Conservation (phyloP, 768 basidiomycete species). For the Tricholoma sp. region DNA sequence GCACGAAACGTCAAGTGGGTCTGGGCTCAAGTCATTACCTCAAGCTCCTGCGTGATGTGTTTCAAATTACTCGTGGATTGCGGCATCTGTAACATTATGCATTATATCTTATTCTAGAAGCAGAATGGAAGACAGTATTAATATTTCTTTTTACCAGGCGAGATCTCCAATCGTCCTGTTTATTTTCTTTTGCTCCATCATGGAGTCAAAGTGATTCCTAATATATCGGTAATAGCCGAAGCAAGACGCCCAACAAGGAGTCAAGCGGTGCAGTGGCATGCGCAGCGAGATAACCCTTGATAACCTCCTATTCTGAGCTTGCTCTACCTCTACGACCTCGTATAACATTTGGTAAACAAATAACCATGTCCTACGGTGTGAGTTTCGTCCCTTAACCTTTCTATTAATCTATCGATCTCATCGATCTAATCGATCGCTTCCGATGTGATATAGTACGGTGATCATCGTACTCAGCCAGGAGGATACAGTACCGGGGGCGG, state of each 20-base stretch:
- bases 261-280: no score
- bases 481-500: conserved; percentile 2
- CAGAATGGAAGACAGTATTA: neutral
- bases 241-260: no score
- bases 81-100: conserved; percentile 5
- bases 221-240: no score
- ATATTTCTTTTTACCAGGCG: neutral
- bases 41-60: neutral
- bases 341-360: neutral
- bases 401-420: neutral
- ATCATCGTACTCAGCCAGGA: conserved; percentile 12
- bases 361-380: conserved; percentile 32
- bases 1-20: neutral
- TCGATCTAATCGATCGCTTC: neutral
- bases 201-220: no score
- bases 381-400: neutral
- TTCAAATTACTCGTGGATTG: neutral
- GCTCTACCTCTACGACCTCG: neutral
- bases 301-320: no score
- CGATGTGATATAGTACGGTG: conserved; percentile 12
- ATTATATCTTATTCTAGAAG: neutral
- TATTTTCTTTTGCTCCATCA: no score
- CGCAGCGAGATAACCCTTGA: no score
- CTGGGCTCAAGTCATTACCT: neutral
- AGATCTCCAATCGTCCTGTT: no score